Conservation (phyloP, 257 asterid species). For the Parsonsia alboflavescens region DNA sequence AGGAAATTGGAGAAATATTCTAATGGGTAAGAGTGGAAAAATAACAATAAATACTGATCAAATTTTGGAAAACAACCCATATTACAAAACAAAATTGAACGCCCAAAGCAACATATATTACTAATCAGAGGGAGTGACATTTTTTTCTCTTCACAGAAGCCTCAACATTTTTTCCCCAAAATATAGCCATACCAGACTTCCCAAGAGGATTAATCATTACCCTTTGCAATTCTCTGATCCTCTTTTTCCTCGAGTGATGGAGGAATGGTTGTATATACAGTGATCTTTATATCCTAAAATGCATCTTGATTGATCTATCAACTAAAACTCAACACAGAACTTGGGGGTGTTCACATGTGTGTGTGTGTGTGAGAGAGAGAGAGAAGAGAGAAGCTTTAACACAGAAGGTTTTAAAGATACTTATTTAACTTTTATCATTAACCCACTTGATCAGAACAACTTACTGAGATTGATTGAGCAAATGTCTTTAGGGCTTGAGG, state of each 20-base stretch:
- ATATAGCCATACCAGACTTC: background rate
- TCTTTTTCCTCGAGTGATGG: background rate
- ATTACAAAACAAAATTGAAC: too few species aligned
- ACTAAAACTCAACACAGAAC: background rate
- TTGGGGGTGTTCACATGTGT: background rate
- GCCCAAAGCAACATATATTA: too few species aligned
- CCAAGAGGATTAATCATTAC: background rate
- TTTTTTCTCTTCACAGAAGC: background rate
- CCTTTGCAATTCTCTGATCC: background rate
- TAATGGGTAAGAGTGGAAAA: too few species aligned
- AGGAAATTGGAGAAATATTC: too few species aligned
- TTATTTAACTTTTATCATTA: conserved; percentile 25
- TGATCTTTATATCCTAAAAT: background rate
- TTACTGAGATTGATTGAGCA: conserved; percentile 44
- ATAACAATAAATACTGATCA: too few species aligned
- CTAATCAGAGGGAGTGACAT: too few species aligned
- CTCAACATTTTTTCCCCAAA: background rate
- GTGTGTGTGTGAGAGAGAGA: background rate
- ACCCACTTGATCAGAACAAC: conserved; percentile 34
- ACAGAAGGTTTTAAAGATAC: conserved; percentile 1
- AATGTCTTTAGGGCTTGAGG: conserved; percentile 52
- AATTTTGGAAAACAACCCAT: too few species aligned
- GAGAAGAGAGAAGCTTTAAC: conserved; percentile 2
- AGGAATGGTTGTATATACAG: background rate
- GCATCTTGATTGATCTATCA: conserved; percentile 1